phyloP scores from a whole-genome alignment of 2,329 filamentous ascomycete genomes.

The Huntiella savannae region DNA sequence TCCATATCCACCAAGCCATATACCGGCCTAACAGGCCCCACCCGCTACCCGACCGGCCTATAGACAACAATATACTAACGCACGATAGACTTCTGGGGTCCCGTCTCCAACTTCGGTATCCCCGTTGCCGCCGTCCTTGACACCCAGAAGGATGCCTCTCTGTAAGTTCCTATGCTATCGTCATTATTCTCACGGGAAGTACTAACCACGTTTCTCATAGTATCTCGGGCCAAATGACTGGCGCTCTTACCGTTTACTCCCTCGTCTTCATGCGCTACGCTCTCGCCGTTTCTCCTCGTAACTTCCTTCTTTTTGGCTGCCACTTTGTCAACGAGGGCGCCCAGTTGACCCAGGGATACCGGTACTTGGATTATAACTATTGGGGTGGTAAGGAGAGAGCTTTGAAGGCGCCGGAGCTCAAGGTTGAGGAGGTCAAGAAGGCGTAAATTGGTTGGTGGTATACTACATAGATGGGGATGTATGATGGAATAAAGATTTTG shows the following conservation, averaged over 20 bases:
- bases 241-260: slow-evolving; percentile 47
- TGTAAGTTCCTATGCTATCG: slow-evolving; percentile 34
- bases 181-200: neutral
- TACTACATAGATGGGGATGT: neutral
- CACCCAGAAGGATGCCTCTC: slow-evolving; percentile 66
- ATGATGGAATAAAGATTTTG: neutral
- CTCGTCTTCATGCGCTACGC: slow-evolving; percentile 57
- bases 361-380: slow-evolving; percentile 44
- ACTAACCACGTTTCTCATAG: slow-evolving; percentile 19
- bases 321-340: slow-evolving; percentile 51
- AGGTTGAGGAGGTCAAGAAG: slow-evolving; percentile 4
- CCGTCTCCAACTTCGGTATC: slow-evolving; percentile 76
- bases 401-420: slow-evolving; percentile 10
- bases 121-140: slow-evolving; percentile 67
- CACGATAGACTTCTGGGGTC: slow-evolving; percentile 68
- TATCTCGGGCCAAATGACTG: slow-evolving; percentile 53
- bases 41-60: neutral
- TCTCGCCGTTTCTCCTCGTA: slow-evolving; percentile 43
- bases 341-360: slow-evolving; percentile 51
- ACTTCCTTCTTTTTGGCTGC: slow-evolving; percentile 53
- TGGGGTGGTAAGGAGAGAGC: slow-evolving; percentile 38
- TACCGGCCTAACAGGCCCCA: no score
- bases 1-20: no score
- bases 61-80: neutral
- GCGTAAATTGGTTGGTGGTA: slow-evolving; percentile 3